Evolutionary conservation across 1,139 yeast species (phyloP), one percentile per base, ranked within the genome.

Genomic region (Diutina neorugosa): DNA sequence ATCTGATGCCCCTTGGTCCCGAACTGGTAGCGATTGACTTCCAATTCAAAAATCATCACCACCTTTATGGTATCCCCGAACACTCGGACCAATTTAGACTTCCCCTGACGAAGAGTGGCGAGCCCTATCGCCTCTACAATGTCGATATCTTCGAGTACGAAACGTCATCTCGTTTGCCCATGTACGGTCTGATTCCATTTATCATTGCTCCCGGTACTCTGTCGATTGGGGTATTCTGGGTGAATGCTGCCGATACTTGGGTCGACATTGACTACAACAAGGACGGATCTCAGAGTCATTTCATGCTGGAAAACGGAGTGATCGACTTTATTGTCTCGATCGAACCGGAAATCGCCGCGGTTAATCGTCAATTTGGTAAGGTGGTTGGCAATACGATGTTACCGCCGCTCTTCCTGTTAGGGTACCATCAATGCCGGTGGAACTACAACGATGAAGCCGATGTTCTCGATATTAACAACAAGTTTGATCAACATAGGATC

Each of bases 381-480:
- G 66, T 93, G n/a, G 84, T 96, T 0, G 98, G 99, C 0, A 78
- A 70, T 56, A 74, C 89, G 0, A 67, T 72, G 12, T 69, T 93
- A n/a, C 99, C 98, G 0, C 87, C 82, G 57, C 60, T 84, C 48
- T 86, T 90, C 60, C 74, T 96, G 0, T 68, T 90, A 41, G 98
- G 96, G 0, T 88, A 93, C 63, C 98, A 93, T 52, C 98, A 91
- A 67, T 93, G 97, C 65, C 77, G 98, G 62, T 93, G 98, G 98
- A 94, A 93, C 67, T 93, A 93, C 69, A 88, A 89, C 62, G 90
- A 86, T 59, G 91, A 87, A 62, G 76, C 76, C 11, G 98, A 93
- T 66, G 93, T 93, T 1, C 67, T 89, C 44, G 82, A 77, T 7
- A 85, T 93, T 25, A 78, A 78, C 58, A 65, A 73, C 3, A 76